These are phyloP conservation scores for Alnus rubra DNA, from an alignment of 306 rosid species.

Conservation along the genomic window DNA sequence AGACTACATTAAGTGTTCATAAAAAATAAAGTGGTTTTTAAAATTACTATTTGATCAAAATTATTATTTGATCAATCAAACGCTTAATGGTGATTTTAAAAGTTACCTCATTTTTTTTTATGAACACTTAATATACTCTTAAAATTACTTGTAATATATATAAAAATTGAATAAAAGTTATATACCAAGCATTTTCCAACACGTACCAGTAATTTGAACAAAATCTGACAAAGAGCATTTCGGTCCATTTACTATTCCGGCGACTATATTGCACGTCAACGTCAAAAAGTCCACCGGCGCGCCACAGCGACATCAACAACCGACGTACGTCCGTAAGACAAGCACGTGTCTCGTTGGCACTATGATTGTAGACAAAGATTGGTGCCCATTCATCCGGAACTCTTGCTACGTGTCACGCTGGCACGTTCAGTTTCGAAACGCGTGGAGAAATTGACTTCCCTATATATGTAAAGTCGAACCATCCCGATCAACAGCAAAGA, in stretches of 20 bases:
- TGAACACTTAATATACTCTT: too few relatives aligned
- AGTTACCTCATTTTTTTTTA: too few relatives aligned
- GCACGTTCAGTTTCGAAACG: not conserved
- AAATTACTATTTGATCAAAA: too few relatives aligned
- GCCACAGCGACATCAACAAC: not conserved
- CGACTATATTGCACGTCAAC: not conserved
- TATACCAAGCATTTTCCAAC: too few relatives aligned
- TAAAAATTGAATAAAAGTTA: too few relatives aligned
- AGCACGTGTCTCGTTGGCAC: slow-evolving; percentile 16
- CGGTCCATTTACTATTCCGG: not conserved
- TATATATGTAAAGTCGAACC: not conserved
- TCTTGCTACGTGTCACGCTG: slow-evolving; percentile 16
- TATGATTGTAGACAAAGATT: slow-evolving; percentile 5
- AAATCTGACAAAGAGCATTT: not conserved
- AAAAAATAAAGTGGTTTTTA: too few relatives aligned
- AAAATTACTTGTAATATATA: too few relatives aligned
- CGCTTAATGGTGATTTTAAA: too few relatives aligned
- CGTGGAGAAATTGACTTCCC: not conserved
- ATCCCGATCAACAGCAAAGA: not conserved
- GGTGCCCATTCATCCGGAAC: slow-evolving; percentile 19
- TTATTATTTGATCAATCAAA: too few relatives aligned
- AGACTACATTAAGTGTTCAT: too few relatives aligned
- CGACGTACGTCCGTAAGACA: not conserved
- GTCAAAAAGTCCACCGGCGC: not conserved
- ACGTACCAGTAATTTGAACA: too few relatives aligned